These are phyloP conservation scores for Acanthamoeba healyi DNA, from an alignment of 208 protist species.

Conservation along the genomic window DNA sequence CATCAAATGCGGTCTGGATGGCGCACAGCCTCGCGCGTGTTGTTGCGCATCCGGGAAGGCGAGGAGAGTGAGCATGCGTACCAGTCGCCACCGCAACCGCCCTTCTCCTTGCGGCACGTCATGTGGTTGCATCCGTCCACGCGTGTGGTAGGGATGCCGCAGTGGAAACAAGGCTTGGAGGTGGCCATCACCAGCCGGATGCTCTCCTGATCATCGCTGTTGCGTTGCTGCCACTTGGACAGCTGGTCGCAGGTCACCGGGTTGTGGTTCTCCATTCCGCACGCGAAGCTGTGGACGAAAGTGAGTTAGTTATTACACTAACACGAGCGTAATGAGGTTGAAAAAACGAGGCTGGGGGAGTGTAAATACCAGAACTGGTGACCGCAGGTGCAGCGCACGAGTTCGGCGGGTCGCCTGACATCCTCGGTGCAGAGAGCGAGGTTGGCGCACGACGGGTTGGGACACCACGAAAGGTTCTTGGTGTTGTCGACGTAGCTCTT, in stretches of 20 bases:
- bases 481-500: slow-evolving; percentile 82
- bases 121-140: slow-evolving; percentile 87
- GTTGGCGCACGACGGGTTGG: slow-evolving; percentile 79
- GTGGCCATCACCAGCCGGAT: slow-evolving; percentile 82
- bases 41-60: neutral
- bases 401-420: slow-evolving; percentile 70
- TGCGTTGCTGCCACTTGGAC: slow-evolving; percentile 82
- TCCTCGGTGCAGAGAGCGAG: slow-evolving; percentile 75
- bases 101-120: slow-evolving; percentile 81
- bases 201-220: slow-evolving; percentile 83
- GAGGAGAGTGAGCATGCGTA: neutral
- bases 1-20: neutral
- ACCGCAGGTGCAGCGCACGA: slow-evolving; percentile 84
- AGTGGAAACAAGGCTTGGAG: slow-evolving; percentile 84
- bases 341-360: neutral
- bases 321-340: neutral
- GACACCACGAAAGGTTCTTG: slow-evolving; percentile 80
- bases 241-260: slow-evolving; percentile 83
- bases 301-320: neutral
- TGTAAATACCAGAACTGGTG: slow-evolving; percentile 78
- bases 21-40: too few species aligned
- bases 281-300: slow-evolving; percentile 73
- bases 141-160: slow-evolving; percentile 82
- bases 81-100: slow-evolving; percentile 84
- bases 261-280: slow-evolving; percentile 83